Evolutionary conservation across 78 protist species (phyloP), one percentile per base, ranked within the genome.

Genomic region (Dictyostelium brefeldianum): DNA sequence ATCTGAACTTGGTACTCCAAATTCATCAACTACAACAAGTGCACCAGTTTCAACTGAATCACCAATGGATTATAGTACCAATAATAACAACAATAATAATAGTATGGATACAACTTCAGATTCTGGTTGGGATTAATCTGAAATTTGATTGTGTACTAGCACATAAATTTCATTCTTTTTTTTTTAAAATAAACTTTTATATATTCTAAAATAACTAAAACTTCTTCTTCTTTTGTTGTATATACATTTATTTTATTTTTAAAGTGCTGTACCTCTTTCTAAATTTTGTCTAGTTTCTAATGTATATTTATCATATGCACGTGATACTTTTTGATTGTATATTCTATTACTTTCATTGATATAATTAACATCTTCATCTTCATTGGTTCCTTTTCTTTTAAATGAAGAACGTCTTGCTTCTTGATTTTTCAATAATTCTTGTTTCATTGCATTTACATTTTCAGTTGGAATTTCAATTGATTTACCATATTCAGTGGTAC

Each of bases 231-330:
- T 36, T 36, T 36, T 36, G 43, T 36, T 36, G 43, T 36, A 36
- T 36, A 3, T 36, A 36, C 43, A 36, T 18, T 54, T 54, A 3
- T 18, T 78, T 29, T 27, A 31, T 81, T 5, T 47, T 80, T 65
- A 92, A 15, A 92, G 48, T 15, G 96, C 83, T 46, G 98, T 97
- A n/a, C 98, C 98, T 29, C 98, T 29, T 82, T 97, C 98, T 43
- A 97, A 69, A 83, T 96, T 97, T 47, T 91, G 92, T 67, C 94
- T 67, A 36, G 91, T 97, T 80, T 97, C 98, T 56, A 71, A 36
- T 41, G 98, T 97, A 89, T 94, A 80, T 77, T 67, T 56, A 59
- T 94, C 98, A 79, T 57, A 97, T 5, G 94, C 96, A 27, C 89
- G 51, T 31, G 94, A 64, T 31, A 84, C 50, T 67, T 84, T 87